Base-by-base conservation (phyloP, 2,329 filamentous ascomycete genomes). In the Epichloe uncinata region DNA sequence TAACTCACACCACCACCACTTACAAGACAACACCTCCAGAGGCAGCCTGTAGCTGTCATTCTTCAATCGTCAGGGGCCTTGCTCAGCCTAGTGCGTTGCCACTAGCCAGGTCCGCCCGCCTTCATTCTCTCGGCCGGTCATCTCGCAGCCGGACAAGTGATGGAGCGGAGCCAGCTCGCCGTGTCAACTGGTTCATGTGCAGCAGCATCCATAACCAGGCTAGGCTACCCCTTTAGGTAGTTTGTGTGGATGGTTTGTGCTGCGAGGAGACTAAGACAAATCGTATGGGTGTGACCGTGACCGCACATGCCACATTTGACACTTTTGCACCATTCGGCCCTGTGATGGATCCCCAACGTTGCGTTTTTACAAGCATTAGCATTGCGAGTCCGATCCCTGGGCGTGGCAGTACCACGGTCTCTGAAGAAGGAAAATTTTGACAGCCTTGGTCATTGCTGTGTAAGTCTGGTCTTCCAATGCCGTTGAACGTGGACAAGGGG, bases 201-300 rank as follows among this genome's bases (percentile, higher is more conserved):
- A 26, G n/a, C 37, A 15, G n/a, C 37, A n/a, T 33, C 11, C 37
- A 41, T 26, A 16, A 15, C 20, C 5, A 46, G 26, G 37, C 45
- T 47, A 20, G n/a, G 37, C 45, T 47, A 34, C 37, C n/a, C 40
- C 45, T 47, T 47, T 47, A 11, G 26, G 45, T 5, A 47, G 15
- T 42, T 20, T 34, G 12, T 16, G 13, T 33, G 4, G 13, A 43
- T 26, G 13, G 8, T 48, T 33, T 48, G 33, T 26, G 5, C 37
- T 42, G n/a, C 22, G 13, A n/a, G 30, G 16, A 26, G 30, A 41
- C 5, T 16, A 22, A 36, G 15, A 38, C 20, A 38, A 20, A 3
- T 13, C 26, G 22, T 12, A 18, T 33, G 34, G 41, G 45, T 51
- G 45, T 48, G 44, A 42, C 40, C 42, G 45, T 48, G 44, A 42